Conservation (phyloP, 108 stramenopile genomes). For the Cyclostephanos tholiformis region DNA sequence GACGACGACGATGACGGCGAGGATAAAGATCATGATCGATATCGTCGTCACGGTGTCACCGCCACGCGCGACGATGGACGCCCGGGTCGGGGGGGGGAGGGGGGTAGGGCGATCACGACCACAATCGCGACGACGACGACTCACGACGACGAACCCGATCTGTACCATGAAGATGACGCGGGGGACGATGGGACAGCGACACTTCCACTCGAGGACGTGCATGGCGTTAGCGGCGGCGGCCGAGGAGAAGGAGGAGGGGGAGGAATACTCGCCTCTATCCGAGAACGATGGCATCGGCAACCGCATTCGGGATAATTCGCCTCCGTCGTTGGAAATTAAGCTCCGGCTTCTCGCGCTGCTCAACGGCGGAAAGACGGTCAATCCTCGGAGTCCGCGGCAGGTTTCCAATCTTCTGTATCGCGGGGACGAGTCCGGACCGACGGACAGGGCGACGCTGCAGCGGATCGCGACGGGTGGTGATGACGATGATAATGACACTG, state of each 20-base stretch:
- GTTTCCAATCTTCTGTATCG: constrained; percentile 73
- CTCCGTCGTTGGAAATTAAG: constrained; percentile 1
- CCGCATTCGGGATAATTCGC: neutral
- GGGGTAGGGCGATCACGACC: too few species aligned
- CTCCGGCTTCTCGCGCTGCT: constrained; percentile 24
- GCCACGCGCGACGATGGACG: too few species aligned
- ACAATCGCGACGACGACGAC: too few species aligned
- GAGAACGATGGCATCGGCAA: too few species aligned
- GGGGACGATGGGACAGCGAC: neutral
- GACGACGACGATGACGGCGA: too few species aligned
- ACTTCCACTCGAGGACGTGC: neutral
- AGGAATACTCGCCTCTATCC: neutral
- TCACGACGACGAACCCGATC: too few species aligned
- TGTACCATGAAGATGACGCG: neutral
- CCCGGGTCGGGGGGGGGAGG: too few species aligned
- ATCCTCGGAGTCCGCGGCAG: constrained; percentile 76
- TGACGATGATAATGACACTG: neutral
- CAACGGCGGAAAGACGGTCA: constrained; percentile 49
- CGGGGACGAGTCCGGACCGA: constrained; percentile 19
- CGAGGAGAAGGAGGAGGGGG: neutral
- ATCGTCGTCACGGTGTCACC: too few species aligned
- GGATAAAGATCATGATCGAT: too few species aligned
- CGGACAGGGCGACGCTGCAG: constrained; percentile 37
- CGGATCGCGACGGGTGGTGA: constrained; percentile 15
- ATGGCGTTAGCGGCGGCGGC: neutral